Evolutionary conservation across 805 yeast species (phyloP).

Genomic region (Teunomyces gatunensis): DNA sequence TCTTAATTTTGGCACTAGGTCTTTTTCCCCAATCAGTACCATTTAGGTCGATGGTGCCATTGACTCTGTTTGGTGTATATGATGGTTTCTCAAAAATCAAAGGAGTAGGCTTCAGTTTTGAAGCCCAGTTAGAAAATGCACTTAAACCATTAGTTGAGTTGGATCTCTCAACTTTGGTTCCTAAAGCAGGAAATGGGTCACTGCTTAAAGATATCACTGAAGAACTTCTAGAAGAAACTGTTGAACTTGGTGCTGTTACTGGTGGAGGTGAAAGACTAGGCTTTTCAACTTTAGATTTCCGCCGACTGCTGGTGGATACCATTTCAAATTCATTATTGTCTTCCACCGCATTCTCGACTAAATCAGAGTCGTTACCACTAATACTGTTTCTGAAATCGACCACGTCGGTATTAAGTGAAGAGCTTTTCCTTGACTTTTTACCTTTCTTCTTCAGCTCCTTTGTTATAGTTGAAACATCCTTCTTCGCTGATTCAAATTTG

Average conservation of each 20-base stretch:
- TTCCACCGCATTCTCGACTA: constrained; percentile 15
- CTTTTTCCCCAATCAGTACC: constrained; percentile 10
- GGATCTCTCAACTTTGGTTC: not conserved
- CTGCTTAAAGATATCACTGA: not conserved
- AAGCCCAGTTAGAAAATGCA: constrained; percentile 28
- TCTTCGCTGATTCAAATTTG: constrained; percentile 14
- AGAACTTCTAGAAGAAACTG: constrained; percentile 1
- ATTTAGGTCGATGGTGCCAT: not conserved
- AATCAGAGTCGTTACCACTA: constrained; percentile 11
- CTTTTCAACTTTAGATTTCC: constrained; percentile 12
- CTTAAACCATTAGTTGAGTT: constrained; percentile 15
- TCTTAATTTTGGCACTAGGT: constrained; percentile 23
- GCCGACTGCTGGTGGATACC: constrained; percentile 19
- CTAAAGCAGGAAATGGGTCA: constrained; percentile 5
- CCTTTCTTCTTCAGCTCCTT: constrained; percentile 11
- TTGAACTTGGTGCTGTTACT: not conserved
- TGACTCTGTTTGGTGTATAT: not conserved
- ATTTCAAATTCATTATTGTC: constrained; percentile 25
- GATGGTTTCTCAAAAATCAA: constrained; percentile 9
- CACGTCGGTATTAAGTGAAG: constrained; percentile 19
- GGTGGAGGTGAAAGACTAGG: constrained; percentile 7
- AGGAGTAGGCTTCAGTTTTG: constrained; percentile 12
- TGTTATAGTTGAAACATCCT: not conserved
- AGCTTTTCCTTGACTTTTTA: constrained; percentile 20
- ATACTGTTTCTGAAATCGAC: constrained; percentile 24